Percentiles rank a stretch among this genome's conserved stretches.
Conservation (phyloP, 768 basidiomycete species). For the Mycena floridula region DNA sequence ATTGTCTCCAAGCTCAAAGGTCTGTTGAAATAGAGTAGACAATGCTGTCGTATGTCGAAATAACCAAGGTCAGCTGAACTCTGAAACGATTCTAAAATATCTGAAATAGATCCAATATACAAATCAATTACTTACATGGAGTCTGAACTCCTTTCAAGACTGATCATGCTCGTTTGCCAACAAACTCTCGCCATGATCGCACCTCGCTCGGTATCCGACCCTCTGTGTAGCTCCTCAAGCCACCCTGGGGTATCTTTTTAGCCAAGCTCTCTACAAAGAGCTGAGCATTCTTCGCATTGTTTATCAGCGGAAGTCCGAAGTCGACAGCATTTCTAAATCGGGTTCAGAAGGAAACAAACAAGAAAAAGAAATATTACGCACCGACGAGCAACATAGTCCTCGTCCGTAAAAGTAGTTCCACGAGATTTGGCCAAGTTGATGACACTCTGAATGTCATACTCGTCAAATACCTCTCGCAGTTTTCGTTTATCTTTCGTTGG, state of each 20-base stretch:
- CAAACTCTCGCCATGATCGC: constrained; percentile 86
- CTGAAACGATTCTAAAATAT: too few species aligned
- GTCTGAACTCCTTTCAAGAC: constrained; percentile 1
- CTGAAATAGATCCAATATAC: too few species aligned
- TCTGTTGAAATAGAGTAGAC: too few species aligned
- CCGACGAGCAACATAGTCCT: constrained; percentile 95
- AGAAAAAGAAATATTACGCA: constrained; percentile 27
- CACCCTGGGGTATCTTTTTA: constrained; percentile 78
- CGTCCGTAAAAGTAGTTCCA: constrained; percentile 72
- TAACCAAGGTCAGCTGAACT: too few species aligned
- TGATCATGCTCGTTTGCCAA: constrained; percentile 59
- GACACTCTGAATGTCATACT: constrained; percentile 91
- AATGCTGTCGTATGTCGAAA: too few species aligned
- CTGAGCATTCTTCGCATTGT: constrained; percentile 83
- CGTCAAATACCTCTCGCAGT: constrained; percentile 88
- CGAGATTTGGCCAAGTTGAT: constrained; percentile 86
- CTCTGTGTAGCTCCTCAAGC: constrained; percentile 72
- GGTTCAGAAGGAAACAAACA: constrained; percentile 3
- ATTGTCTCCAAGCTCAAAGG: too few species aligned
- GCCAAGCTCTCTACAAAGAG: constrained; percentile 88
- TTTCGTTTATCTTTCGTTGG: constrained; percentile 95
- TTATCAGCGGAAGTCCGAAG: constrained; percentile 88
- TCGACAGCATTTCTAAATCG: constrained; percentile 83
- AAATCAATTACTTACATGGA: constrained; percentile 2
- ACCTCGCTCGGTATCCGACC: constrained; percentile 90